Evolutionary conservation across 2,329 filamentous ascomycete genomes (phyloP).

Genomic region (Xylariaceae sp.): DNA sequence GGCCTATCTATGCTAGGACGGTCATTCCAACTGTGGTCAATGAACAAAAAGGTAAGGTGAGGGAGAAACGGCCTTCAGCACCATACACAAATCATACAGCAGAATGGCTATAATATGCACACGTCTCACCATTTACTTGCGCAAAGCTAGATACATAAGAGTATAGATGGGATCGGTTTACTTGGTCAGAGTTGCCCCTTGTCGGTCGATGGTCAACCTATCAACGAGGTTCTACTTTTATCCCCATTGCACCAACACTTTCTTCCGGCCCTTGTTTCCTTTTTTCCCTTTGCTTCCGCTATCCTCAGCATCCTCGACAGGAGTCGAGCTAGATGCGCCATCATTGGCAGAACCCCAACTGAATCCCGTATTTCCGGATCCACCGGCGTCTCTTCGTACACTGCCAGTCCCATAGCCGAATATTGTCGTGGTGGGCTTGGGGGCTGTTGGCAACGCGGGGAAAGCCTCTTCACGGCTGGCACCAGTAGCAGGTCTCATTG

Average conservation of each 20-base stretch:
- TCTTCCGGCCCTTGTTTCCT: slow-evolving; percentile 57
- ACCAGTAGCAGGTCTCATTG: slow-evolving; percentile 17
- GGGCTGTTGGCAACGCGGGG: slow-evolving; percentile 76
- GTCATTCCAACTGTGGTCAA: no score
- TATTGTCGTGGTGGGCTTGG: slow-evolving; percentile 64
- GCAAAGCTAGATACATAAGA: no score
- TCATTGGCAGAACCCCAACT: slow-evolving; percentile 45
- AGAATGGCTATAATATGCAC: no score
- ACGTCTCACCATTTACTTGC: no score
- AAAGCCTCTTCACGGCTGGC: slow-evolving; percentile 61
- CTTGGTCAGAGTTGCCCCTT: no score
- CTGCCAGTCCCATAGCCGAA: slow-evolving; percentile 58
- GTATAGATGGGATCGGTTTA: no score
- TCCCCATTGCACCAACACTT: slow-evolving; percentile 62
- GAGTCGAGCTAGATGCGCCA: slow-evolving; percentile 1
- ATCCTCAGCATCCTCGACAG: slow-evolving; percentile 24
- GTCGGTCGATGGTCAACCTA: no score
- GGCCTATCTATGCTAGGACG: no score
- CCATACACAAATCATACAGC: no score
- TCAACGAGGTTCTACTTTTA: slow-evolving; percentile 35
- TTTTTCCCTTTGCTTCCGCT: slow-evolving; percentile 51
- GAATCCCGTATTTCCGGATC: slow-evolving; percentile 48
- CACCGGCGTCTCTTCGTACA: slow-evolving; percentile 53
- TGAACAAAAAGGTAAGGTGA: no score
- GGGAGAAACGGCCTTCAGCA: no score